Evolutionary conservation across 2,329 filamentous ascomycete genomes (phyloP).

Genomic region (Didymella arachidicola): DNA sequence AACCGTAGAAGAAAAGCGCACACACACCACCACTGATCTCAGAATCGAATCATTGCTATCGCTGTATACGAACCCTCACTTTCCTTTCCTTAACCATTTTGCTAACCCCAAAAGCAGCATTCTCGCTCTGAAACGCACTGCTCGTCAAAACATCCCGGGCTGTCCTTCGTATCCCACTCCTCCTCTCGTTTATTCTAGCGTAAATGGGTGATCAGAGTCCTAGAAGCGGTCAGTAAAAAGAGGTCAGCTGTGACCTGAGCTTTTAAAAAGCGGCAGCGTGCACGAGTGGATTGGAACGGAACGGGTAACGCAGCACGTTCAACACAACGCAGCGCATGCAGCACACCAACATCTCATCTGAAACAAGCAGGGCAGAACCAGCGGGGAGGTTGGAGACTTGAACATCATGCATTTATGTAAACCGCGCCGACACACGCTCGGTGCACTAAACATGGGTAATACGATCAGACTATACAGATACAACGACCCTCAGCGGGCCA

Average conservation of each 20-base stretch:
- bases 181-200: too few species aligned
- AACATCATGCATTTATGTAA: conserved; percentile 28
- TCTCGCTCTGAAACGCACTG: too few species aligned
- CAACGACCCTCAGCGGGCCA: too few species aligned
- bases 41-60: too few species aligned
- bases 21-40: too few species aligned
- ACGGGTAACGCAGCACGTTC: not conserved
- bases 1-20: too few species aligned
- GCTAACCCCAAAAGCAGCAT: too few species aligned
- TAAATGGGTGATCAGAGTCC: not conserved
- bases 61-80: too few species aligned
- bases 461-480: conserved; percentile 25
- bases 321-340: not conserved
- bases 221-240: not conserved
- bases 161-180: too few species aligned
- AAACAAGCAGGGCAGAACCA: not conserved
- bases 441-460: conserved; percentile 18
- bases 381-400: conserved; percentile 6
- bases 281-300: not conserved
- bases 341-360: too few species aligned
- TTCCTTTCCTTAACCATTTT: too few species aligned
- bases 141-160: too few species aligned
- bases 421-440: conserved; percentile 10
- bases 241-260: not conserved
- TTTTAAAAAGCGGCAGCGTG: not conserved